Conservation (phyloP, 2,329 filamentous ascomycete species). For the Colletotrichum gigasporum region DNA sequence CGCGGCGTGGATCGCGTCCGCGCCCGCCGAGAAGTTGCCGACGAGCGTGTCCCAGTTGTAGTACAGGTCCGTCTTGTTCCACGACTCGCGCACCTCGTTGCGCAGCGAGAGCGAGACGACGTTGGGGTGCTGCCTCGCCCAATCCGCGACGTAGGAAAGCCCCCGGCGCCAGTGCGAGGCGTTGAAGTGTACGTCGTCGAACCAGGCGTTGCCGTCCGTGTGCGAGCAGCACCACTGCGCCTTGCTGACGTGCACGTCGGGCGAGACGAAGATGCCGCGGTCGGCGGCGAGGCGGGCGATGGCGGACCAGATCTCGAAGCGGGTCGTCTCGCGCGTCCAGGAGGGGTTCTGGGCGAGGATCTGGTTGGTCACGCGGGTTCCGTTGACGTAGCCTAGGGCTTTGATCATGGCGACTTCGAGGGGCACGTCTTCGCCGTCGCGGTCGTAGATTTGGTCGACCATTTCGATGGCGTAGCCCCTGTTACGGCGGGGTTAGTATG, state of each 20-base stretch:
- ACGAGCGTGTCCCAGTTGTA: constrained; percentile 54
- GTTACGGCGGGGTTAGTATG: constrained; percentile 15
- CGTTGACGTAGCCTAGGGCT: constrained; percentile 57
- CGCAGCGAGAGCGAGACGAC: constrained; percentile 51
- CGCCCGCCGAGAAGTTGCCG: constrained; percentile 56
- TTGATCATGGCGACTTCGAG: constrained; percentile 48
- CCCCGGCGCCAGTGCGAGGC: constrained; percentile 64
- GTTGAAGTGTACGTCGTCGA: constrained; percentile 64
- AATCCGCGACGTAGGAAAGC: constrained; percentile 58
- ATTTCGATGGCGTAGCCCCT: constrained; percentile 64
- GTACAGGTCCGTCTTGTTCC: constrained; percentile 54
- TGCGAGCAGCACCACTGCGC: constrained; percentile 57
- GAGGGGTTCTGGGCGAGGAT: constrained; percentile 60
- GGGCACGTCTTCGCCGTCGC: constrained; percentile 48
- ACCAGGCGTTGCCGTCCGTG: constrained; percentile 63
- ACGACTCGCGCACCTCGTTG: constrained; percentile 63
- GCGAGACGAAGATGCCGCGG: constrained; percentile 49
- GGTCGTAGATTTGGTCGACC: constrained; percentile 59
- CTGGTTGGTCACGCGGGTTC: constrained; percentile 52
- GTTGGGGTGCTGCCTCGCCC: constrained; percentile 47
- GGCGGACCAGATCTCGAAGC: constrained; percentile 52
- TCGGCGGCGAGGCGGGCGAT: constrained; percentile 17
- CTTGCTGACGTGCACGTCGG: constrained; percentile 51
- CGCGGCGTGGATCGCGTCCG: constrained; percentile 57
- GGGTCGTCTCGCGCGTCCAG: constrained; percentile 63